A percentile compares a stretch with the other conserved stretches of the same genome.
phyloP scores from a whole-genome alignment of 495 filamentous ascomycete species.

The Penicillium chermesinum region DNA sequence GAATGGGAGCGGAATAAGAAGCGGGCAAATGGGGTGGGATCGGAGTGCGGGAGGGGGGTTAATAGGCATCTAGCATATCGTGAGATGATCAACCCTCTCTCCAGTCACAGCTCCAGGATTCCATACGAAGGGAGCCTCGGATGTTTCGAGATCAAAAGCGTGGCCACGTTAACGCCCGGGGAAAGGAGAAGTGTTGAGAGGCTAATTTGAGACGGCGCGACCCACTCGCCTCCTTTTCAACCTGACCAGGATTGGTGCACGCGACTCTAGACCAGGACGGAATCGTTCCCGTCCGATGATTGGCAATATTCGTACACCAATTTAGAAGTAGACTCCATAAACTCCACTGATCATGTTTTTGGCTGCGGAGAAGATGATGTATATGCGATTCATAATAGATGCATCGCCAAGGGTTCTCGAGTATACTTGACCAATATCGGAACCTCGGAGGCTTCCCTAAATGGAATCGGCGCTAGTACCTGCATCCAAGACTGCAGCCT shows the following conservation, averaged over 20 bases:
- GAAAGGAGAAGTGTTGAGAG: conserved; percentile 32
- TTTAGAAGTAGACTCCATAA: background rate
- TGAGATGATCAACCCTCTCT: conserved; percentile 6
- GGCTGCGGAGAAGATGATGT: background rate
- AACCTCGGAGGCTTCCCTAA: no score
- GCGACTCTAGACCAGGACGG: background rate
- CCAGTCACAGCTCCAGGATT: background rate
- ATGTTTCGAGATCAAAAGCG: conserved; percentile 4
- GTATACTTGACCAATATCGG: no score
- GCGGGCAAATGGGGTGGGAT: conserved; percentile 7
- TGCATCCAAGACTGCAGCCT: no score
- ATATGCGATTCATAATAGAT: no score
- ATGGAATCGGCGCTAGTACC: no score
- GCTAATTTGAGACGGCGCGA: conserved; percentile 18
- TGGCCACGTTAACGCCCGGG: conserved; percentile 27
- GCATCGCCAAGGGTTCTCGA: no score
- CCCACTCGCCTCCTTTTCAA: conserved; percentile 24
- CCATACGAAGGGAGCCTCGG: conserved; percentile 1
- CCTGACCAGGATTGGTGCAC: background rate
- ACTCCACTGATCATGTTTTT: background rate
- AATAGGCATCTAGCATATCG: conserved; percentile 21
- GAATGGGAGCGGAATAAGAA: conserved; percentile 16
- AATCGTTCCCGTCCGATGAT: background rate
- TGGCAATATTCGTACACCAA: background rate
- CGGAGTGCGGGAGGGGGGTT: conserved; percentile 4